Conservation (phyloP, 257 asterid genomes). For the Agastache rugosa region DNA sequence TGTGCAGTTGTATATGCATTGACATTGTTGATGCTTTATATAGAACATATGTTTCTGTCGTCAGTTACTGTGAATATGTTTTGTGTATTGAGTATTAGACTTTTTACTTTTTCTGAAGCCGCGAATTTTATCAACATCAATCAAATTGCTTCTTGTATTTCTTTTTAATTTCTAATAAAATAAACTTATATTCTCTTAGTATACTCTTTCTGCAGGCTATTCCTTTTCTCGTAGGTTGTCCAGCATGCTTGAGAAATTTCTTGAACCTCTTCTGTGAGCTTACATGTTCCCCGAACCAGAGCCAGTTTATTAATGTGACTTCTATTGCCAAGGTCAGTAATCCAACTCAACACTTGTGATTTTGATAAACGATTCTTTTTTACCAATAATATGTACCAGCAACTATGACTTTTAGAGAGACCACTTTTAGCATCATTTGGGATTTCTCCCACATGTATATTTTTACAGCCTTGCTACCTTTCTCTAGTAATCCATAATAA, state of each 20-base stretch:
- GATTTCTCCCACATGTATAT: not conserved
- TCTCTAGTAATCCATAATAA: not conserved
- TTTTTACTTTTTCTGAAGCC: slow-evolving; percentile 21
- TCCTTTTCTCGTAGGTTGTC: slow-evolving; percentile 99
- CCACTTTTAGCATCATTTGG: not conserved
- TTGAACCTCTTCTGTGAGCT: slow-evolving; percentile 98
- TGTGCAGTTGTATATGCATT: not conserved
- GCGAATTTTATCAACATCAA: not conserved
- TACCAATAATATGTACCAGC: not conserved
- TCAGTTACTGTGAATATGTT: not conserved
- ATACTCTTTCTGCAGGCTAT: slow-evolving; percentile 75
- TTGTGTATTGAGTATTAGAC: not conserved
- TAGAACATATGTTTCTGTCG: not conserved
- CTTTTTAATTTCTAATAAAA: slow-evolving; percentile 11
- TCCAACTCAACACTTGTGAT: slow-evolving; percentile 31
- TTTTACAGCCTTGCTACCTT: not conserved
- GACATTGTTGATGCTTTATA: not conserved
- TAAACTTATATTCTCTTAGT: slow-evolving; percentile 39
- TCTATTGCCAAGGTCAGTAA: slow-evolving; percentile 70
- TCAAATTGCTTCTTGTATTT: not conserved
- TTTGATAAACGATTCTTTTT: not conserved
- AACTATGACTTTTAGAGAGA: not conserved
- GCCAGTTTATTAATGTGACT: slow-evolving; percentile 94
- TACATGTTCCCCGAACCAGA: slow-evolving; percentile 96
- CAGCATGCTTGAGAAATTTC: slow-evolving; percentile 98